Percentiles rank a stretch among this genome's conserved stretches.
These are phyloP conservation scores for Leccinum subspadiceum DNA, from an alignment of 1,284 basidiomycete species.

Conservation along the genomic window DNA sequence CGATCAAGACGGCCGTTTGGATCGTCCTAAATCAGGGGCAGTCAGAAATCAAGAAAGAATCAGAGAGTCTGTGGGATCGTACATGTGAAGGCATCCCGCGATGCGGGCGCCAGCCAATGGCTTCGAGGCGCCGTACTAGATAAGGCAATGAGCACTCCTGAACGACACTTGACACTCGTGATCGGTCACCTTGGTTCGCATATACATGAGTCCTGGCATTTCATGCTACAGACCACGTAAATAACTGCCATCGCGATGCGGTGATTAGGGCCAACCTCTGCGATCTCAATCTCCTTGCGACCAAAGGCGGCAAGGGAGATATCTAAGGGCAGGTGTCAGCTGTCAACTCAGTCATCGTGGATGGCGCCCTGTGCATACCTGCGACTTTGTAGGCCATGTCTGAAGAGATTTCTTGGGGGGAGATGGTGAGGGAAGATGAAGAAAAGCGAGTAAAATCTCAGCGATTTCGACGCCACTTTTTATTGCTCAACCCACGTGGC, in stretches of 20 bases:
- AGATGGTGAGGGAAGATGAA: conserved; percentile 36
- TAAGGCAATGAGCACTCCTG: conserved; percentile 12
- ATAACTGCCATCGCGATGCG: conserved; percentile 14
- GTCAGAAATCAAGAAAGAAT: neutral
- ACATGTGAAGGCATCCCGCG: conserved; percentile 98
- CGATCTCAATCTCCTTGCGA: conserved; percentile 98
- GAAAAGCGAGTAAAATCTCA: conserved; percentile 35
- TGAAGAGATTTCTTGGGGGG: conserved; percentile 17
- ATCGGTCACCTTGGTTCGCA: conserved; percentile 71
- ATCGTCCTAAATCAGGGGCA: conserved; percentile 69
- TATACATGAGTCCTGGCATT: conserved; percentile 93
- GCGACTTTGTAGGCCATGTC: conserved; percentile 84
- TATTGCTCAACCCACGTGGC: conserved; percentile 32
- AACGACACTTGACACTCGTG: neutral
- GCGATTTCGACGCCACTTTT: conserved; percentile 32
- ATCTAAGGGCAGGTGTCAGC: conserved; percentile 49
- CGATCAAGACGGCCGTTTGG: conserved; percentile 95
- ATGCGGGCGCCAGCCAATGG: conserved; percentile 96
- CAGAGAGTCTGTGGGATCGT: conserved; percentile 19
- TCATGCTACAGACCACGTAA: conserved; percentile 57
- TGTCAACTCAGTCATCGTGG: neutral
- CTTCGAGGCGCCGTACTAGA: conserved; percentile 76
- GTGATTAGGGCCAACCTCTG: conserved; percentile 61
- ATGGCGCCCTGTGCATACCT: conserved; percentile 43
- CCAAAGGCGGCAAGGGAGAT: conserved; percentile 95